Percentiles rank a stretch among this genome's conserved stretches.
These are phyloP conservation scores for Leishmania major DNA, from an alignment of 208 protist species.

Conservation along the genomic window DNA sequence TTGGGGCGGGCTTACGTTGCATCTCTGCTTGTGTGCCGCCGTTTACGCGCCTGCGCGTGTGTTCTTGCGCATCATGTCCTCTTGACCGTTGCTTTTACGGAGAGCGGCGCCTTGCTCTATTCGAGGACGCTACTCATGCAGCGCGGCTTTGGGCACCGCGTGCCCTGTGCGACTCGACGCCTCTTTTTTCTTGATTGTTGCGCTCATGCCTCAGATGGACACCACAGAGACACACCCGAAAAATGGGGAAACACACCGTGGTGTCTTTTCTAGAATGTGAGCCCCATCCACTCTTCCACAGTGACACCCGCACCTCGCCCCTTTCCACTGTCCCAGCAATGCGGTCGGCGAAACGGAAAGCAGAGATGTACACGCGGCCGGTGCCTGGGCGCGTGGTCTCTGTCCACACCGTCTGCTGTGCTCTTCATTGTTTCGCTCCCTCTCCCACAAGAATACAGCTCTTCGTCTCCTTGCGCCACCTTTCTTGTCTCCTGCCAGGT, in stretches of 20 bases:
- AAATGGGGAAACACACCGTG: not conserved
- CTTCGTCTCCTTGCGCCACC: not conserved
- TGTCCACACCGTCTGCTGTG: not conserved
- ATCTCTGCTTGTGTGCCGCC: constrained; percentile 13
- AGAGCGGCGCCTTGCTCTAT: not conserved
- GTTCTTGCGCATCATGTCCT: not conserved
- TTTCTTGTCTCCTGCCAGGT: not conserved
- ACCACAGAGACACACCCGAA: not conserved
- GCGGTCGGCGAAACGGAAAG: not conserved
- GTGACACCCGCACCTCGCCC: too few relatives aligned
- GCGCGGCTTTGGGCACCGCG: not conserved
- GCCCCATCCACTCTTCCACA: not conserved
- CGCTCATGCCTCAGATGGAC: not conserved
- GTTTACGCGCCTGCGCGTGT: not conserved
- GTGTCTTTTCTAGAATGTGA: not conserved
- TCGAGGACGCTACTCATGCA: not conserved
- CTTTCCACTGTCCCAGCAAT: not conserved
- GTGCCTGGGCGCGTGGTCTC: not conserved
- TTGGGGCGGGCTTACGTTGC: constrained; percentile 1
- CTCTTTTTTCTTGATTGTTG: not conserved
- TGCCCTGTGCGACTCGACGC: not conserved
- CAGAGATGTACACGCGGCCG: not conserved
- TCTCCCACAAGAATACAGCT: not conserved
- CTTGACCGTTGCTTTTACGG: not conserved
- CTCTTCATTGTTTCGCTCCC: not conserved